These are phyloP conservation scores for Aristolochia californica DNA, from an alignment of 164 flowering plant species.

Conservation along the genomic window DNA sequence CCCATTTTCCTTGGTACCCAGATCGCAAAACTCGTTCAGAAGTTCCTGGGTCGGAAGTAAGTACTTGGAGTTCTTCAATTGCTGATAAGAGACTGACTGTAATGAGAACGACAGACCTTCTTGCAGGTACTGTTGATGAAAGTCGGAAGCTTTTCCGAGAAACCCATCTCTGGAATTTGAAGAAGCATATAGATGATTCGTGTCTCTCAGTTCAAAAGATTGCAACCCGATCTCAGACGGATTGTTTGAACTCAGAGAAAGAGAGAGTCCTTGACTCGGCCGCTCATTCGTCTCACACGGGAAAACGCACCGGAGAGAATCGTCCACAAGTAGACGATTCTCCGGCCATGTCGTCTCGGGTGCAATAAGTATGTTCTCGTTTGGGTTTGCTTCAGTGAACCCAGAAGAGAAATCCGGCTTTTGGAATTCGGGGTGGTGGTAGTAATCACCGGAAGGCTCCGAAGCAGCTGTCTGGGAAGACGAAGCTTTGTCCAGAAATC, in stretches of 20 bases:
- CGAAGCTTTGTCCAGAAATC: slow-evolving; percentile 19
- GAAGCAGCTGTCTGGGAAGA: slow-evolving; percentile 21
- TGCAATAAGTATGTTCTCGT: slow-evolving; percentile 28
- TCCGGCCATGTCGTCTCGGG: slow-evolving; percentile 17
- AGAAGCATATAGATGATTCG: slow-evolving; percentile 11
- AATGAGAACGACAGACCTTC: background rate
- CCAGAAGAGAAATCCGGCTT: slow-evolving; percentile 11
- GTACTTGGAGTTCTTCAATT: slow-evolving; percentile 61
- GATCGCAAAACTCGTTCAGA: slow-evolving; percentile 72
- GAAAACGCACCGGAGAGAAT: slow-evolving; percentile 34
- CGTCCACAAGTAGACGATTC: slow-evolving; percentile 12
- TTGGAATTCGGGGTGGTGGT: slow-evolving; percentile 12
- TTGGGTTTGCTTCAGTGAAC: slow-evolving; percentile 9
- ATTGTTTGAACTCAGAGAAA: slow-evolving; percentile 48
- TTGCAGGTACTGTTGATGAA: slow-evolving; percentile 12
- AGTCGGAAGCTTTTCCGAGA: slow-evolving; percentile 19
- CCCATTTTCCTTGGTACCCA: slow-evolving; percentile 29
- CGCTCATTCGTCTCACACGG: slow-evolving; percentile 56
- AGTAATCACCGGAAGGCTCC: slow-evolving; percentile 9
- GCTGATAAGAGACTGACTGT: slow-evolving; percentile 10
- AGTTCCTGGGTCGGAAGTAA: slow-evolving; percentile 73
- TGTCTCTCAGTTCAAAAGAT: slow-evolving; percentile 52
- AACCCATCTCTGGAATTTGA: slow-evolving; percentile 23
- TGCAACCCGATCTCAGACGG: slow-evolving; percentile 47
- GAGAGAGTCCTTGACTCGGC: slow-evolving; percentile 71